Base-by-base conservation (phyloP, 2,329 filamentous ascomycete species). In the Curvularia spicifera region DNA sequence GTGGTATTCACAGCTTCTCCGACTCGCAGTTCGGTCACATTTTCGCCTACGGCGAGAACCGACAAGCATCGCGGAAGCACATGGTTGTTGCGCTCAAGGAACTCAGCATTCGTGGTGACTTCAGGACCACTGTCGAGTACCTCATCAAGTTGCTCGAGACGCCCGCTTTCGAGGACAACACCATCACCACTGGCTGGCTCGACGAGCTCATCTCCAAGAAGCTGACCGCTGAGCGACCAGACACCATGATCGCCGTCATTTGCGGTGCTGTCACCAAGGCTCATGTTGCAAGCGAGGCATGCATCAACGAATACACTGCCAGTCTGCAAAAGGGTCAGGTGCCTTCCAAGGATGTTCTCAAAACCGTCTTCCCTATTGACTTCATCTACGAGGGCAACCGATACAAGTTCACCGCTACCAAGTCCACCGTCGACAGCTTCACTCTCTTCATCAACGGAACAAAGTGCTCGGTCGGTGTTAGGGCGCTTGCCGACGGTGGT, bases 1-100 rank as follows among this genome's bases (percentile, higher is more conserved):
- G 93, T 82, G 93, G 93, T 79, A 99, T 99, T 67, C 95, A 99
- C 87, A 97, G 92, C 79, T 99, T 97, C 85, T 98, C 95, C 7
- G 95, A 99, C 82, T 96, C 91, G 74, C 95, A 99, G 76, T 99
- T 99, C 71, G 95, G 95, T 80, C 95, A 99, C 81, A 99, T 99
- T 70, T 99, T 99, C 79, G 96, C 95, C 51, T 99, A 98, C 71
- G 95, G 95, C 61, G 95, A 99, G 84, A 99, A 96, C 83, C 89
- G 95, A 78, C 90, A 93, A 50, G 93, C 95, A 26, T 99, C 95
- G 26, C 85, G 95, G 67, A 99, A 99, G 80, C 96, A 99, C 83
- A 99, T 99, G 95, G 93, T 99, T 68, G 91, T 99, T 69, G 95
- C 95, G 15, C 82, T 99, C 75, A 99, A 99, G 84, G 95, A 99